Base-by-base conservation (phyloP, 129 eudicot genomes). In the Apium graveolens region DNA sequence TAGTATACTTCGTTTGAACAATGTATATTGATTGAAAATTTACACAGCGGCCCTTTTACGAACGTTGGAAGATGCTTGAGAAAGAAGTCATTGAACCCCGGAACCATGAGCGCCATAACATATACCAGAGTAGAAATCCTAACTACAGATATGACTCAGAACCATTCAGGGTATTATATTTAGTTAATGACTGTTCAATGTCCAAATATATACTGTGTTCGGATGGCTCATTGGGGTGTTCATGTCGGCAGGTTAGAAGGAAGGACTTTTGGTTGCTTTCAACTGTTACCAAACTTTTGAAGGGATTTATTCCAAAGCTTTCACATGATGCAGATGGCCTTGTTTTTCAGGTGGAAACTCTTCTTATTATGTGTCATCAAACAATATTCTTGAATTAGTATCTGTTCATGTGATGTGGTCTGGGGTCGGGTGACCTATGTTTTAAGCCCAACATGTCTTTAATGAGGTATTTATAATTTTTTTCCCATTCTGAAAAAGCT, bases 201-300 rank as follows among this genome's bases (percentile, higher is more conserved):
- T 73, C 39, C 55, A 44, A 49, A 27, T 12, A 53, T 70, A 49
- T 44, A 75, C 14, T 48, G 31, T 66, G 39, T 51, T 42, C 32
- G 46, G 78, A 55, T 37, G 60, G 12, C 73, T 76, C 86, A 76
- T 62, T 84, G 62, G 85, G 83, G 32, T 53, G 48, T 43, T 49
- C 31, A 83, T 26, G 76, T 83, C 80, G 72, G 44, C 78, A 96
- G 99, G 99, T 96, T 78, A 81, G 99, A 83, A 89, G 99, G 87
- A 96, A 96, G 88, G 99, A 96, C 82, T 96, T 96, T 89, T 96
- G 97, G 97, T 81, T 90, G 89, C 99, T 96, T 63, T 90, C 97
- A 68, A 86, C 99, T 42, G 99, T 92, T 78, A 88, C 86, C 70
- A 96, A 89, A 81, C 89, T 96, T 77, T 81, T 96, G 85, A 96